Evolutionary conservation across 208 protist species (phyloP).

Genomic region (Vickermania ingenoplastis): DNA sequence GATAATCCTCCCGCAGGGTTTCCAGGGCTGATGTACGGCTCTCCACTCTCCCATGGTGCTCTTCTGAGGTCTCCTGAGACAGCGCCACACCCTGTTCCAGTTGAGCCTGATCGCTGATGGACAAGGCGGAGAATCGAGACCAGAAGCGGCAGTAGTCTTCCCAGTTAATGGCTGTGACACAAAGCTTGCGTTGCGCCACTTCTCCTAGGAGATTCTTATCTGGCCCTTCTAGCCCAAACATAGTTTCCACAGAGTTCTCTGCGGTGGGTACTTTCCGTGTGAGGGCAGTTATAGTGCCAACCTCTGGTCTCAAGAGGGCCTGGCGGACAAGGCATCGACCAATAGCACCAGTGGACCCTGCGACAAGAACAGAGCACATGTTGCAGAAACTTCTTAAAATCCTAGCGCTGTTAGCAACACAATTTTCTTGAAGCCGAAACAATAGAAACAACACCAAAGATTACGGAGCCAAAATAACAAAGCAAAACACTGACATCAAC

Average conservation of each 20-base stretch:
- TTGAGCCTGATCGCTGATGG: neutral
- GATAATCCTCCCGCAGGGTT: conserved; percentile 2
- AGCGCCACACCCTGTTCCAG: too few relatives aligned
- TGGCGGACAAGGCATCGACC: conserved; percentile 44
- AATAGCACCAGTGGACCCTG: conserved; percentile 65
- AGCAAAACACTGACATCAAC: too few relatives aligned
- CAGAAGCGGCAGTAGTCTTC: conserved; percentile 36
- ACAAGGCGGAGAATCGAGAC: conserved; percentile 4
- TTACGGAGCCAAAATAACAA: too few relatives aligned
- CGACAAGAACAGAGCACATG: conserved; percentile 67
- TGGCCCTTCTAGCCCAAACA: conserved; percentile 1
- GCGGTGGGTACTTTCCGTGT: conserved; percentile 22
- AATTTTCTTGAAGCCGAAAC: too few relatives aligned
- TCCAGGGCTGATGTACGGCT: neutral
- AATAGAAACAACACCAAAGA: too few relatives aligned
- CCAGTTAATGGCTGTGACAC: conserved; percentile 48
- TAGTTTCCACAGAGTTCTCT: neutral
- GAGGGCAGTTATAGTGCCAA: conserved; percentile 51
- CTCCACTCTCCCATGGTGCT: too few relatives aligned
- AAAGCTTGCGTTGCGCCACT: conserved; percentile 18
- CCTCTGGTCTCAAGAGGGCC: conserved; percentile 21
- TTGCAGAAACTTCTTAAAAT: too few relatives aligned
- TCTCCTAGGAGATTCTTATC: conserved; percentile 4
- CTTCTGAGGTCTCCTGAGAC: too few relatives aligned
- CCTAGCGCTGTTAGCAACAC: too few relatives aligned